Conservation (phyloP, 2,329 filamentous ascomycete species). For the Talaromyces verruculosus region DNA sequence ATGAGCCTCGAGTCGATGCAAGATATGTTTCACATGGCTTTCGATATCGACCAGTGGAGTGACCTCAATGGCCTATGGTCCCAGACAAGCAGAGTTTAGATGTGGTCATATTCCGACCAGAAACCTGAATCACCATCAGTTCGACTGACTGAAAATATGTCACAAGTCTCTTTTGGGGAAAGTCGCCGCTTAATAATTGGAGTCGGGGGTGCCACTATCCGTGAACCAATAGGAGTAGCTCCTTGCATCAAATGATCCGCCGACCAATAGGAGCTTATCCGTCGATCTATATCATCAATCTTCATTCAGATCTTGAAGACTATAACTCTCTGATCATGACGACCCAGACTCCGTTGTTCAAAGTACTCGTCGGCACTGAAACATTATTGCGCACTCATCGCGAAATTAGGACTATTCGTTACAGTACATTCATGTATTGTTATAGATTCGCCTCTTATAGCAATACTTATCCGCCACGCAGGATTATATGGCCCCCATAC, state of each 20-base stretch:
- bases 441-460: background rate
- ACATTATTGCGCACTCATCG: background rate
- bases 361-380: background rate
- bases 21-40: constrained; percentile 16
- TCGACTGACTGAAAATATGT: background rate
- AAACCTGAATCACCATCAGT: background rate
- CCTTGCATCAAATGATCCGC: background rate
- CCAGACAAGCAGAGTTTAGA: background rate
- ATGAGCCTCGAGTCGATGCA: constrained; percentile 16
- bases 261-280: background rate
- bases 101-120: background rate
- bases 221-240: constrained; percentile 1
- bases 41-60: constrained; percentile 18
- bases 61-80: constrained; percentile 13
- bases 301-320: background rate
- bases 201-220: too few species aligned
- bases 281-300: background rate
- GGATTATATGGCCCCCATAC: background rate
- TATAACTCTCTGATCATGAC: background rate
- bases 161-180: background rate
- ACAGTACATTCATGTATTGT: background rate
- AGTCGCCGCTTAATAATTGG: background rate
- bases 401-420: background rate
- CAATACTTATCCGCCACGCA: background rate
- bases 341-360: background rate